Conservation (phyloP, 257 asterid species). For the Capsicum baccatum region DNA sequence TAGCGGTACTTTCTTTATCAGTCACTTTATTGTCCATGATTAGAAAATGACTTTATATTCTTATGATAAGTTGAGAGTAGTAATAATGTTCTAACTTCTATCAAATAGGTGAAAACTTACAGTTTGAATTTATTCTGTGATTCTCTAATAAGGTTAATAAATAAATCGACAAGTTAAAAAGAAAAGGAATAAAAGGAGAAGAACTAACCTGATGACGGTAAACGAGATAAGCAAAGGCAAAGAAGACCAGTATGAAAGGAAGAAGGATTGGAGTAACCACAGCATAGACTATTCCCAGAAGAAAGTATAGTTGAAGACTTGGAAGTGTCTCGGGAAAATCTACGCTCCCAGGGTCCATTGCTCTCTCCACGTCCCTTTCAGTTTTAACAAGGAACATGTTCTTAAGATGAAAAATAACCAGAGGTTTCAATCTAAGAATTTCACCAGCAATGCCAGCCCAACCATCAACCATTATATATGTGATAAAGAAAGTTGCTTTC, state of each 20-base stretch:
- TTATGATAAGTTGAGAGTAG: not conserved
- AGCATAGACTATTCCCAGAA: slow-evolving; percentile 87
- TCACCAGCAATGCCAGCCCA: slow-evolving; percentile 97
- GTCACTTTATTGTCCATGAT: not conserved
- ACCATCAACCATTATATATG: slow-evolving; percentile 94
- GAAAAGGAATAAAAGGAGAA: not conserved
- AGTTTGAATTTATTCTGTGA: not conserved
- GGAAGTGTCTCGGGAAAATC: slow-evolving; percentile 82
- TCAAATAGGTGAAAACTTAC: not conserved
- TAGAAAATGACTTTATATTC: not conserved
- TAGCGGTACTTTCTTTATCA: no score
- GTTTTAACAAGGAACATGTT: slow-evolving; percentile 90
- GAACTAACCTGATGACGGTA: slow-evolving; percentile 92
- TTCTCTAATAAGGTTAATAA: not conserved
- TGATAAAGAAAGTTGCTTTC: slow-evolving; percentile 96
- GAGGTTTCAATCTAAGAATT: slow-evolving; percentile 74
- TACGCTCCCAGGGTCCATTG: slow-evolving; percentile 86
- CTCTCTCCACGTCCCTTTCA: slow-evolving; percentile 82
- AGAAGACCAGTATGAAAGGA: slow-evolving; percentile 89
- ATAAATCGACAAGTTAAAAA: slow-evolving; percentile 7
- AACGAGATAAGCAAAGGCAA: slow-evolving; percentile 85
- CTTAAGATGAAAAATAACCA: slow-evolving; percentile 84
- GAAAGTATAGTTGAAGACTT: slow-evolving; percentile 85
- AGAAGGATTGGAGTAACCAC: slow-evolving; percentile 95
- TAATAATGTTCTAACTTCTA: not conserved